These are phyloP conservation scores for Cyclotella sp. DNA, from an alignment of 108 stramenopile genomes.

Conservation along the genomic window DNA sequence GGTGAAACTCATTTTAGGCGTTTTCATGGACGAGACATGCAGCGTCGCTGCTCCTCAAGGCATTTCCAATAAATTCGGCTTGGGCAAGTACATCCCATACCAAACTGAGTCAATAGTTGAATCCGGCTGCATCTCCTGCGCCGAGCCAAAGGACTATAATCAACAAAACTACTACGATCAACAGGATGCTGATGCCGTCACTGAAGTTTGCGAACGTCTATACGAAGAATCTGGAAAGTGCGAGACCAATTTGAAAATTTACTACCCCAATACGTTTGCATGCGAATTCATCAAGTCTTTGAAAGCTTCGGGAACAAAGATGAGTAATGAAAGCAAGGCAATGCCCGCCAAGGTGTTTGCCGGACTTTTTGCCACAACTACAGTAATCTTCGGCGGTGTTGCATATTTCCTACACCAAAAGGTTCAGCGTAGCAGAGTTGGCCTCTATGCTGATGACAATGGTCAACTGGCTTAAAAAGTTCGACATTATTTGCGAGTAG, in stretches of 20 bases:
- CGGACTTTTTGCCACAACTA: slow-evolving; percentile 66
- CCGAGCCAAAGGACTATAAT: slow-evolving; percentile 54
- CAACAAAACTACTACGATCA: slow-evolving; percentile 39
- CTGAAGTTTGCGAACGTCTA: slow-evolving; percentile 65
- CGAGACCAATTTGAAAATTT: slow-evolving; percentile 54
- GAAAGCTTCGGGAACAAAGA: slow-evolving; percentile 29
- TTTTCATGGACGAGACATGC: slow-evolving; percentile 81
- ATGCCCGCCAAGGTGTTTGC: slow-evolving; percentile 37
- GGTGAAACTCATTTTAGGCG: slow-evolving; percentile 62
- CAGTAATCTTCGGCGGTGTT: slow-evolving; percentile 65
- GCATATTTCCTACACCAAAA: slow-evolving; percentile 31
- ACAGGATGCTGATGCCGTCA: slow-evolving; percentile 50
- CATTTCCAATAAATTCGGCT: slow-evolving; percentile 60
- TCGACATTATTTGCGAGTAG: not conserved
- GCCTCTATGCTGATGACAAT: not conserved
- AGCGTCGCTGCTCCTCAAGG: slow-evolving; percentile 51
- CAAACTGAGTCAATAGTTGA: slow-evolving; percentile 57
- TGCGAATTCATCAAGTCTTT: slow-evolving; percentile 73
- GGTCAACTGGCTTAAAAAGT: not conserved
- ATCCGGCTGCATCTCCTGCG: slow-evolving; percentile 72
- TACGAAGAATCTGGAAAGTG: slow-evolving; percentile 80
- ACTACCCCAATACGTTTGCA: slow-evolving; percentile 62
- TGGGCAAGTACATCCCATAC: slow-evolving; percentile 69
- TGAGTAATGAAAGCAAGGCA: not conserved
- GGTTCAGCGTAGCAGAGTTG: not conserved